phyloP scores from a whole-genome alignment of 768 basidiomycete genomes.

The Boletus rubescentipes region DNA sequence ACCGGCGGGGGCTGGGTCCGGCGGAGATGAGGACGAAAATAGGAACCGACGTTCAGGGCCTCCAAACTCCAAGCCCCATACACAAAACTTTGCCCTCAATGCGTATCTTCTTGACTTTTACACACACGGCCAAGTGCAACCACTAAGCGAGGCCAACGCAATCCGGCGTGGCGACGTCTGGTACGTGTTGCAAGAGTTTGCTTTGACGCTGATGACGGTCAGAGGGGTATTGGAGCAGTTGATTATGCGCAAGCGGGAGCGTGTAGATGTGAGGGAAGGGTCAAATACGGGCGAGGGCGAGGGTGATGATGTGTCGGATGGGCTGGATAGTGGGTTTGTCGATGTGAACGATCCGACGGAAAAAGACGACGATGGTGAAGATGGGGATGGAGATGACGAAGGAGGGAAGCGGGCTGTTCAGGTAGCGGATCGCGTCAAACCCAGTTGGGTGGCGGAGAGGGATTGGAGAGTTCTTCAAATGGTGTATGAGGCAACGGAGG shows the following conservation, averaged over 20 bases:
- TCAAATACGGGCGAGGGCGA: slow-evolving; percentile 15
- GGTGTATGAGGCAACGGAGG: slow-evolving; percentile 39
- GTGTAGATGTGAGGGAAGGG: slow-evolving; percentile 7
- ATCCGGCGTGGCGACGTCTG: slow-evolving; percentile 65
- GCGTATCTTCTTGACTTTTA: slow-evolving; percentile 72
- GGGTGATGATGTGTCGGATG: slow-evolving; percentile 7
- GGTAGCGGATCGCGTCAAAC: slow-evolving; percentile 22
- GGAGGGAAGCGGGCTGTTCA: slow-evolving; percentile 12
- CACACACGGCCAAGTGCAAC: slow-evolving; percentile 55
- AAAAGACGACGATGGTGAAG: slow-evolving; percentile 15
- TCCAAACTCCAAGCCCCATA: background rate
- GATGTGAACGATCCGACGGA: slow-evolving; percentile 31
- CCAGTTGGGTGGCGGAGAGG: slow-evolving; percentile 38
- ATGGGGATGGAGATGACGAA: slow-evolving; percentile 20
- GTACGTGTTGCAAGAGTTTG: slow-evolving; percentile 62
- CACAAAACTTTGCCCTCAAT: slow-evolving; percentile 43
- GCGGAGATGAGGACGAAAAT: background rate
- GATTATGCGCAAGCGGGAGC: slow-evolving; percentile 30
- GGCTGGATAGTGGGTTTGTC: slow-evolving; percentile 36
- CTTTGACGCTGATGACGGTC: slow-evolving; percentile 48
- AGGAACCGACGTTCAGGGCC: background rate
- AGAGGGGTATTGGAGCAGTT: slow-evolving; percentile 50
- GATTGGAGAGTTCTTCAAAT: slow-evolving; percentile 61
- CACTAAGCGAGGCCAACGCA: slow-evolving; percentile 52
- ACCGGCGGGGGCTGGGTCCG: slow-evolving; percentile 16